A percentile compares a stretch with the other conserved stretches of the same genome.
Conservation (phyloP, 1,284 basidiomycete species). For the Fomitopsis schrenkii region DNA sequence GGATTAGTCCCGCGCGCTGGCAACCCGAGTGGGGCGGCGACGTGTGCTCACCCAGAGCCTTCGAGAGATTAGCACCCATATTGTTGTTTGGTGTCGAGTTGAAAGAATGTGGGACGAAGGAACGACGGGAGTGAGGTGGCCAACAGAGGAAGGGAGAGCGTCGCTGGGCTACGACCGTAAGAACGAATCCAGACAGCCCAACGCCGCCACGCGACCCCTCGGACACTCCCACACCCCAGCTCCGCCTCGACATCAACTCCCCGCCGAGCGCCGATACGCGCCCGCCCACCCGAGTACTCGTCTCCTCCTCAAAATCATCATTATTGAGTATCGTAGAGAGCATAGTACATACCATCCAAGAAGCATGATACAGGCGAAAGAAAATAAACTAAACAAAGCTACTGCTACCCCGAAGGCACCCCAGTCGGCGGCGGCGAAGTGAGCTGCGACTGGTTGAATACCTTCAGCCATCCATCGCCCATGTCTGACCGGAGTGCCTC, state of each 20-base stretch:
- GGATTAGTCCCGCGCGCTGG: slow-evolving; percentile 3
- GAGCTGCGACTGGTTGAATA: slow-evolving; percentile 64
- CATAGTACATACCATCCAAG: slow-evolving; percentile 1
- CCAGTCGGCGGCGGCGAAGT: slow-evolving; percentile 19
- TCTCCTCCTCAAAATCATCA: not conserved
- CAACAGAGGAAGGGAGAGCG: slow-evolving; percentile 26
- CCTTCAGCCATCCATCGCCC: slow-evolving; percentile 84
- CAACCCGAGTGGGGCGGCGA: not conserved
- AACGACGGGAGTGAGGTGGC: slow-evolving; percentile 38
- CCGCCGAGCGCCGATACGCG: not conserved
- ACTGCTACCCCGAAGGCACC: slow-evolving; percentile 17
- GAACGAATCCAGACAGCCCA: slow-evolving; percentile 5
- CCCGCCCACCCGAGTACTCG: not conserved
- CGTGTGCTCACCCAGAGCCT: slow-evolving; percentile 55
- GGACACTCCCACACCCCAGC: slow-evolving; percentile 15
- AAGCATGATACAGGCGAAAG: not conserved
- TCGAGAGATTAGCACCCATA: slow-evolving; percentile 79
- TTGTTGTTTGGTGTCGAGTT: slow-evolving; percentile 26
- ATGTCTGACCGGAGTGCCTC: slow-evolving; percentile 82
- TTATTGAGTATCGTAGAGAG: not conserved
- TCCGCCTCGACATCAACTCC: not conserved
- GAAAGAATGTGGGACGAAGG: slow-evolving; percentile 34
- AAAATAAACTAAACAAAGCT: not conserved
- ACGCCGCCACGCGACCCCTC: slow-evolving; percentile 18
- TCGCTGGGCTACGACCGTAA: slow-evolving; percentile 3